Base-by-base conservation (phyloP, 1,139 yeast genomes). In the Scheffersomyces segobiensis region DNA sequence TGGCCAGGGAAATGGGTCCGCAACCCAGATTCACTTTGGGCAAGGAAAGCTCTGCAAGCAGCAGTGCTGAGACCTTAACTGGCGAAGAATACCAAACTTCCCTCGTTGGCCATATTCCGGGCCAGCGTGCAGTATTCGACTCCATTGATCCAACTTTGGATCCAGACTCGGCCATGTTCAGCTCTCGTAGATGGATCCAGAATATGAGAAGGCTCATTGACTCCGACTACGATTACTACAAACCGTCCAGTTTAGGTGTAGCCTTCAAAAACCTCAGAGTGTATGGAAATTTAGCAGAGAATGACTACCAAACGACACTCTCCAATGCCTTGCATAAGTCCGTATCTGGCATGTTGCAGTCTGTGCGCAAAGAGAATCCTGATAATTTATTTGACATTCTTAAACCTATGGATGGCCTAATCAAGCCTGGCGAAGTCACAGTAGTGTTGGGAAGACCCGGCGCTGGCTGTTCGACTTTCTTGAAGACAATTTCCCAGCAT, bases 121-220 rank as follows among this genome's bases (percentile, higher is more conserved):
- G 49, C 19, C 49, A 47, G 19, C 49, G 19, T 18, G 21, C 49
- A 18, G 21, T 47, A 14, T 47, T 47, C 20, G 49, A 47, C 19
- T 47, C 49, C 48, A 19, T 26, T 7, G 65, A 65, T 32, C 67
- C 67, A 7, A 53, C 59, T 32, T 59, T 68, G 49, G 62, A 68
- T 53, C 72, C 72, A 3, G 59, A 66, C 24, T 53, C 60, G 21
- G 62, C 60, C 19, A 60, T 60, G 21, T 68, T 68, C 53, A 63
- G 65, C 56, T 59, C 70, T 52, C 66, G 64, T 59, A 65, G 61
- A 50, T 73, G 76, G 76, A 70, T 72, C 50, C 66, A 69, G 56
- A 71, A 72, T 55, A 54, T 70, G 55, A 56, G 71, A 22, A 68
- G 66, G 53, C 55, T 71, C 54, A 56, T 59, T 53, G 67, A 64